Percentiles rank a stretch among this genome's conserved stretches.
Conservation (phyloP, 169 alveolate genomes). For the Cryptosporidium sp. region DNA sequence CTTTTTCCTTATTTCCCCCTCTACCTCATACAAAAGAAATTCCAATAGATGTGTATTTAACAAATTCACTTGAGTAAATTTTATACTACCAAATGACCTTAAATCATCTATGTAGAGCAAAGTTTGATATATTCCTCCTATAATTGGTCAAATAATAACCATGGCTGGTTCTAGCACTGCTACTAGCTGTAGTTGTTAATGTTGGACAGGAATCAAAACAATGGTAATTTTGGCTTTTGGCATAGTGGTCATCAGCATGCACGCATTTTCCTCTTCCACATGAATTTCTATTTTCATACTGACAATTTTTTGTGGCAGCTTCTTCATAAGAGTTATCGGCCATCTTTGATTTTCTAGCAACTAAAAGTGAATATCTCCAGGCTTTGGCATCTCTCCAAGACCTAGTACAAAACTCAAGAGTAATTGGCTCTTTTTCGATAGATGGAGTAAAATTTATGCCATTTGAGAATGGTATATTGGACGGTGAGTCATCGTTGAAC, state of each 20-base stretch:
- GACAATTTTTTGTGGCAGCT: background rate
- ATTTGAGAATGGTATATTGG: conserved; percentile 4
- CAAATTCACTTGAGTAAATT: background rate
- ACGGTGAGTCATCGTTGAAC: conserved; percentile 36
- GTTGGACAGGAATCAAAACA: conserved; percentile 64
- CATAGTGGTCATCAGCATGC: background rate
- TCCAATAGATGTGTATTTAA: background rate
- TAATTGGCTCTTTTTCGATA: background rate
- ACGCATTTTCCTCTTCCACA: background rate
- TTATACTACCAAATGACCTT: background rate
- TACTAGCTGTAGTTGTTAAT: conserved; percentile 66
- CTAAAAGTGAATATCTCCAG: conserved; percentile 71
- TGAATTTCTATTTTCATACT: background rate
- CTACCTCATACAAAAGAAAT: background rate
- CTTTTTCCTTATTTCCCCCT: background rate
- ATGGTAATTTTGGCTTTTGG: conserved; percentile 13
- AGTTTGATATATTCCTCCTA: conserved; percentile 46
- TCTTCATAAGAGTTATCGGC: background rate
- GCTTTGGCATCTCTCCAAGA: conserved; percentile 76
- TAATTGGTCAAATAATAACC: conserved; percentile 46
- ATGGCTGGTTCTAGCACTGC: conserved; percentile 73
- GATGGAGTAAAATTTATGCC: background rate
- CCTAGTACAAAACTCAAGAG: conserved; percentile 55
- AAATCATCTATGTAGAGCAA: conserved; percentile 20
- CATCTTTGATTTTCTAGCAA: conserved; percentile 59